phyloP scores from a whole-genome alignment of 1,139 yeast genomes.

The Candida sp. region DNA sequence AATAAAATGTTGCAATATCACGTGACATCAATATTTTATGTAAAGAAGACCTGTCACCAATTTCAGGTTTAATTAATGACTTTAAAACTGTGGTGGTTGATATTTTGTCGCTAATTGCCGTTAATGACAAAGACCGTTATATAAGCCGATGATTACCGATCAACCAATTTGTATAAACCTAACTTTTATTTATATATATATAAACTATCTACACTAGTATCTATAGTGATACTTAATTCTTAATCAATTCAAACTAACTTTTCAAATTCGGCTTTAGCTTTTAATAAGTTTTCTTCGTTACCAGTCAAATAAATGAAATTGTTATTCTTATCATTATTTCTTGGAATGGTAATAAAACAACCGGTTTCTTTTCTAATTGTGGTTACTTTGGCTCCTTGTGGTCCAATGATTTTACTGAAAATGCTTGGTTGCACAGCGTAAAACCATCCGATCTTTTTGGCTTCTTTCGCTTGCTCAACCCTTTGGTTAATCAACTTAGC shows the following conservation, averaged over 20 bases:
- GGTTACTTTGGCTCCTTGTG: constrained; percentile 69
- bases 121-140: no score
- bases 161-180: no score
- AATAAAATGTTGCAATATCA: constrained; percentile 1
- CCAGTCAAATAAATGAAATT: constrained; percentile 31
- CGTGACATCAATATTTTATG: no score
- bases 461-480: constrained; percentile 30
- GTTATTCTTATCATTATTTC: constrained; percentile 42
- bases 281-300: constrained; percentile 23
- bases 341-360: constrained; percentile 64
- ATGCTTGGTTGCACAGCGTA: constrained; percentile 29
- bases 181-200: no score
- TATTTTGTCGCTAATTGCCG: no score
- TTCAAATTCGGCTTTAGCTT: constrained; percentile 26
- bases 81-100: no score
- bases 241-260: constrained; percentile 5
- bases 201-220: no score
- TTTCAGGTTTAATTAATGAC: no score
- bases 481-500: constrained; percentile 31
- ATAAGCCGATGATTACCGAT: no score
- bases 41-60: no score
- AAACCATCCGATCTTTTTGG: constrained; percentile 36
- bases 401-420: constrained; percentile 68
- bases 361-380: constrained; percentile 58
- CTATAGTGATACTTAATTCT: no score